Base-by-base conservation (phyloP, 805 yeast genomes). In the Naumovozyma dairenensis region DNA sequence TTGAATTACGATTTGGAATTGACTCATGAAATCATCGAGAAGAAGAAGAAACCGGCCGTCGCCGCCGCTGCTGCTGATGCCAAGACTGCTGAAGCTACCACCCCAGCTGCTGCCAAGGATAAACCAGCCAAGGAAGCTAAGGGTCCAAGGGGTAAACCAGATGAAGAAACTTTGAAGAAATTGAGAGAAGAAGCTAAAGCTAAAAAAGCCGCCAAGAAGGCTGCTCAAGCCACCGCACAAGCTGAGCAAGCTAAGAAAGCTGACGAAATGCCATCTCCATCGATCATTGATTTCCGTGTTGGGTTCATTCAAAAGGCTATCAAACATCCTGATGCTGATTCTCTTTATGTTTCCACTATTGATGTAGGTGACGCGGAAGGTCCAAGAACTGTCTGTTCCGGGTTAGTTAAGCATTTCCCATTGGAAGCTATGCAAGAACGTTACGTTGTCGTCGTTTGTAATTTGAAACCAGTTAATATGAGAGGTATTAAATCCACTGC, bases 321-420 rank as follows among this genome's bases (percentile, higher is more conserved):
- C 54, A 84, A 83, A 61, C 99, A 92, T 66, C 98, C 98, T 43
- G 89, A 92, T 60, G 99, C 99, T 22, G 99, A 92, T 63, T 72
- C 95, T 2, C 69, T 92, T 51, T 92, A 92, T 59, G 95, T 92
- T 37, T 92, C 97, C 19, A 92, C 98, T 33, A 92, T 92, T 51
- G 84, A 93, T 43, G 77, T 83, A 69, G 99, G 98, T 47, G 99
- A 92, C 51, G 87, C 70, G 42, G 95, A 84, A 58, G 94, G 93
- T 39, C 98, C 99, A 55, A 77, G 99, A 69, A 92, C 97, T 20
- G 94, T 92, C 37, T 92, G 98, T 67, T 84, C 96, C 9, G 99
- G 99, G 48, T 71, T 92, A 52, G 96, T 86, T 43, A 84, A 84
- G 48, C 77, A 82, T 63, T 71, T 83, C 56, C 78, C 94, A 26